A percentile compares a stretch with the other conserved stretches of the same genome.
phyloP scores from a whole-genome alignment of 225 moss, liverwort and hornwort genomes.

The Marchantia polymorpha region DNA sequence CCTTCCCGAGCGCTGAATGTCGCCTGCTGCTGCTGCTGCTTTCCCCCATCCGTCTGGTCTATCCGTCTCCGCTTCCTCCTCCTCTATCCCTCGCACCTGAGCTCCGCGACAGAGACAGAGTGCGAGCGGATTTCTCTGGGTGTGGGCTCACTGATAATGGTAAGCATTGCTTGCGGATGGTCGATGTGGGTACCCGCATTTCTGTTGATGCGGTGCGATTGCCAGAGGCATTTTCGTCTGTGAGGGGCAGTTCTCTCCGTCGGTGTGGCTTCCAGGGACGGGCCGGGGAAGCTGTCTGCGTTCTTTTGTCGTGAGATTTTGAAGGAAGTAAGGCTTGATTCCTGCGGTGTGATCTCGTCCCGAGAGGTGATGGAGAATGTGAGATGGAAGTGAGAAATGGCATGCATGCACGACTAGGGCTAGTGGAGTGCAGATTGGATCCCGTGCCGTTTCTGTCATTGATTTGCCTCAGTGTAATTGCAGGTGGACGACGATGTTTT shows the following conservation, averaged over 20 bases:
- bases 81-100: background rate
- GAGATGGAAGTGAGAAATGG: constrained; percentile 3
- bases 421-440: background rate
- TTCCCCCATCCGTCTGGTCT: background rate
- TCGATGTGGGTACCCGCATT: background rate
- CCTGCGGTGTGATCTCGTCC: background rate
- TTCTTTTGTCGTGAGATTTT: background rate
- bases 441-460: background rate
- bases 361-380: background rate
- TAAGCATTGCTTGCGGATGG: background rate
- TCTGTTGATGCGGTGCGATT: background rate
- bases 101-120: background rate
- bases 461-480: constrained; percentile 5
- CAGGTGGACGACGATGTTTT: background rate
- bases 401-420: constrained; percentile 4
- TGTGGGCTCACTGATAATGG: constrained; percentile 3
- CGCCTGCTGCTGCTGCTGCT: background rate
- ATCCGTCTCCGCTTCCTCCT: background rate
- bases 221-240: background rate
- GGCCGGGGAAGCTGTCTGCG: background rate
- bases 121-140: background rate
- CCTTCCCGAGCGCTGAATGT: background rate
- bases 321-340: background rate
- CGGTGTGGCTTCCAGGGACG: background rate
- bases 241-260: background rate